Evolutionary conservation across 1,284 basidiomycete genomes (phyloP).

Genomic region (Xanthoconium separans): DNA sequence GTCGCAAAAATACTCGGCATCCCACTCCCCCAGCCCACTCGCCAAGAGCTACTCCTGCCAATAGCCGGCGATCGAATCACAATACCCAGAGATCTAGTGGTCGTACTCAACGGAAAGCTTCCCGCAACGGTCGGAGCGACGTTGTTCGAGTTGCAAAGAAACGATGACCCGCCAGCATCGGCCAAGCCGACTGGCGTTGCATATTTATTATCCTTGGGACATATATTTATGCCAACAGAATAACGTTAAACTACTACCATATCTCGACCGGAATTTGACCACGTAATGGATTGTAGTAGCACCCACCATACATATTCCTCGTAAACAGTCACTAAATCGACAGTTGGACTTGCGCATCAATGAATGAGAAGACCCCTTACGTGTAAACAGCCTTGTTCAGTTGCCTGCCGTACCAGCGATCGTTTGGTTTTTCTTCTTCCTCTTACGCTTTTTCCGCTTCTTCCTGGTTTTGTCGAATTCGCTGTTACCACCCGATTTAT

Average conservation of each 20-base stretch:
- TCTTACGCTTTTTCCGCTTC: conserved; percentile 53
- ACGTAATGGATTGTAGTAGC: not conserved
- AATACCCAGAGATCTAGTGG: conserved; percentile 8
- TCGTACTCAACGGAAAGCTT: conserved; percentile 16
- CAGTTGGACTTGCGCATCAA: not conserved
- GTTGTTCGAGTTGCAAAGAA: conserved; percentile 8
- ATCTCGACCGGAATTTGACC: not conserved
- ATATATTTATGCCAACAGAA: conserved; percentile 22
- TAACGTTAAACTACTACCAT: not conserved
- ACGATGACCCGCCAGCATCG: not conserved
- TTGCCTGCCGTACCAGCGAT: conserved; percentile 14
- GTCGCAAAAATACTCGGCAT: conserved; percentile 10
- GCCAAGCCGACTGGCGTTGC: conserved; percentile 1
- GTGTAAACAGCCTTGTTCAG: conserved; percentile 10
- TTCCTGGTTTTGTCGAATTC: conserved; percentile 36
- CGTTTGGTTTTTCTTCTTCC: conserved; percentile 45
- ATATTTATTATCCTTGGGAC: conserved; percentile 22
- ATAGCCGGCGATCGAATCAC: conserved; percentile 23
- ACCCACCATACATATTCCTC: not conserved
- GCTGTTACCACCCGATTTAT: conserved; percentile 34
- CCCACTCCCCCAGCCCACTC: conserved; percentile 15
- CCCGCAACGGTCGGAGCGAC: conserved; percentile 13
- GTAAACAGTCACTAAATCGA: too few relatives aligned
- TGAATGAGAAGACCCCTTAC: conserved; percentile 11
- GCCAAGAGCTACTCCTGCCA: conserved; percentile 12